These are phyloP conservation scores for Aspergillus nomiae DNA, from an alignment of 2,329 filamentous ascomycete species.

Conservation along the genomic window DNA sequence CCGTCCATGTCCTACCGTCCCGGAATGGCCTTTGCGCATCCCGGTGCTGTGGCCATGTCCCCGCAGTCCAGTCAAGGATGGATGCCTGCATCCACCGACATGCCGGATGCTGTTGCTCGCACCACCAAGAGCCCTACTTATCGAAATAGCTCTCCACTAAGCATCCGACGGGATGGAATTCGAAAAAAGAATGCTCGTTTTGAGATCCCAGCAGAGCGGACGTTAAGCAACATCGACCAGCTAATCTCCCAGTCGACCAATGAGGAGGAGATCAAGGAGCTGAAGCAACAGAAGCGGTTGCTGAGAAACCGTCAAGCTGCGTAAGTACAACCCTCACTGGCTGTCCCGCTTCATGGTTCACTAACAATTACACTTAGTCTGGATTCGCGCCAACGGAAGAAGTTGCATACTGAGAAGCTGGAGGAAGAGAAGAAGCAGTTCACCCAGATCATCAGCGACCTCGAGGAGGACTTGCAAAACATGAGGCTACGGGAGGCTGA, in stretches of 20 bases:
- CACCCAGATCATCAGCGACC: constrained; percentile 70
- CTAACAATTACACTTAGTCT: constrained; percentile 59
- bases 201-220: constrained; percentile 92
- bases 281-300: constrained; percentile 97
- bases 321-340: constrained; percentile 59
- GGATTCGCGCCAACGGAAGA: constrained; percentile 95
- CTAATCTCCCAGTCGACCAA: constrained; percentile 79
- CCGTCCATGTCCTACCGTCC: constrained; percentile 47
- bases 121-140: constrained; percentile 65
- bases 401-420: constrained; percentile 94
- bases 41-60: constrained; percentile 58
- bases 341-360: background rate
- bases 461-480: constrained; percentile 75
- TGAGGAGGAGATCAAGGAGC: constrained; percentile 92
- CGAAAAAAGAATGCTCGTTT: constrained; percentile 99
- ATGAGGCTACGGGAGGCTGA: constrained; percentile 64
- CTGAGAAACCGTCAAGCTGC: constrained; percentile 95
- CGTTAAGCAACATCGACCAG: constrained; percentile 90
- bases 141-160: constrained; percentile 72
- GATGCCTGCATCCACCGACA: constrained; percentile 50
- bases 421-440: constrained; percentile 96
- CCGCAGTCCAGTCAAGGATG: constrained; percentile 64
- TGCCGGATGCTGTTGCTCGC: constrained; percentile 54
- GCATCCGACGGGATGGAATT: constrained; percentile 79
- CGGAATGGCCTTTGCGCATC: constrained; percentile 52